Conservation (phyloP, 2,329 filamentous ascomycete genomes). For the Aspergillus piperis region DNA sequence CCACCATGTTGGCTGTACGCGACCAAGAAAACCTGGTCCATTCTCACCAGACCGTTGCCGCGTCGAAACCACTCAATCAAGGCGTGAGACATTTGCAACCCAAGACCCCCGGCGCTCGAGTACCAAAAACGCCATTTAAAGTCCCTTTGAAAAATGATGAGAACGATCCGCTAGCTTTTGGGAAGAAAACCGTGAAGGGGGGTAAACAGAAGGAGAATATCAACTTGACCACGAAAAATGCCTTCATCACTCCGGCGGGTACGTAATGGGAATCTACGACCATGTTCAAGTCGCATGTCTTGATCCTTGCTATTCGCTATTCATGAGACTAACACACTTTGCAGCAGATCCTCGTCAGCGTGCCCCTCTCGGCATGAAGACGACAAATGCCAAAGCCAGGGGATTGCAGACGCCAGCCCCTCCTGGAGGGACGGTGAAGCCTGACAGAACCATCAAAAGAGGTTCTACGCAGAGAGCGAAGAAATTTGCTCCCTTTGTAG, state of each 20-base stretch:
- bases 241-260: conserved; percentile 81
- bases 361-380: conserved; percentile 88
- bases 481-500: conserved; percentile 54
- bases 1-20: conserved; percentile 71
- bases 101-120: conserved; percentile 76
- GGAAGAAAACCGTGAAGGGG: conserved; percentile 61
- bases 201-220: conserved; percentile 60
- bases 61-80: conserved; percentile 72
- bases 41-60: conserved; percentile 68
- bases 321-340: conserved; percentile 9
- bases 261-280: conserved; percentile 30
- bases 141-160: conserved; percentile 81
- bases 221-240: conserved; percentile 59
- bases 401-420: conserved; percentile 66
- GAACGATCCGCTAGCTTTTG: conserved; percentile 65
- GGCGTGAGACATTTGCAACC: conserved; percentile 61
- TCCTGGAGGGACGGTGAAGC: conserved; percentile 59
- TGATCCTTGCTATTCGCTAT: neutral
- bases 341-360: conserved; percentile 64
- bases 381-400: conserved; percentile 86
- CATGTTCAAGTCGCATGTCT: neutral
- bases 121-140: conserved; percentile 80
- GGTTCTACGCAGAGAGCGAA: conserved; percentile 63
- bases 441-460: conserved; percentile 64
- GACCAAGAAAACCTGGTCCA: conserved; percentile 89